Base-by-base conservation (phyloP, 768 basidiomycete species). In the Termitomyces bulborhizus region DNA sequence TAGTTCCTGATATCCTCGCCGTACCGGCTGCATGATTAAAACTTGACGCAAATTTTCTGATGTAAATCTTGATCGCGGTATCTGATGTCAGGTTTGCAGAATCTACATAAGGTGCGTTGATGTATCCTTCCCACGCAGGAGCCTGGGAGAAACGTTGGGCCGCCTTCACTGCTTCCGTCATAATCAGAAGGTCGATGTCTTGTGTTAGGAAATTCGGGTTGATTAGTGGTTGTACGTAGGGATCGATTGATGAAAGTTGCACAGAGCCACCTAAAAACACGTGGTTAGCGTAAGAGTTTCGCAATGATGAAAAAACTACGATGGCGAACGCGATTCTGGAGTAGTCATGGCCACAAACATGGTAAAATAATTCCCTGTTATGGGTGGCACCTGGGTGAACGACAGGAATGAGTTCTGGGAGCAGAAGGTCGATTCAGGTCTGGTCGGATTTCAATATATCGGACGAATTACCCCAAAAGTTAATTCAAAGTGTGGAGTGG, bases 401-500 rank as follows among this genome's bases (percentile, higher is more conserved):
- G 47, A 46, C 7, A 53, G 8, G 31, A 57, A 42, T 18, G 55
- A 53, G 31, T 59, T 59, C 58, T 62, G 53, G 2, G 16, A 18
- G 1, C 7, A 31, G n/a, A 16, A 26, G 9, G 21, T 46, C 13
- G 40, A 21, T 3, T 7, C 24, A 34, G 16, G 16, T 8, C 29
- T 13, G 26, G 4, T 16, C 15, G 18, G 9, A 12, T 34, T 9
- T 18, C 21, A 12, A 5, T 36, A 11, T 11, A 24, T 7, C 8
- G 6, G 7, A 16, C 12, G 6, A 43, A 21, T 37, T 55, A 46
- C 53, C 47, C 47, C 29, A 39, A 55, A 42, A 41, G 29, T 21
- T 11, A 65, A 46, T 48, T 69, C 68, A 27, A 61, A 62, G 51
- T 69, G 68, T 3, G 63, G 59, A 27, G 63, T 62, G 5, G 31